A percentile compares a stretch with the other conserved stretches of the same genome.
Evolutionary conservation across 1,139 yeast genomes (phyloP).

Genomic region (Sugiyamaella paludigena): DNA sequence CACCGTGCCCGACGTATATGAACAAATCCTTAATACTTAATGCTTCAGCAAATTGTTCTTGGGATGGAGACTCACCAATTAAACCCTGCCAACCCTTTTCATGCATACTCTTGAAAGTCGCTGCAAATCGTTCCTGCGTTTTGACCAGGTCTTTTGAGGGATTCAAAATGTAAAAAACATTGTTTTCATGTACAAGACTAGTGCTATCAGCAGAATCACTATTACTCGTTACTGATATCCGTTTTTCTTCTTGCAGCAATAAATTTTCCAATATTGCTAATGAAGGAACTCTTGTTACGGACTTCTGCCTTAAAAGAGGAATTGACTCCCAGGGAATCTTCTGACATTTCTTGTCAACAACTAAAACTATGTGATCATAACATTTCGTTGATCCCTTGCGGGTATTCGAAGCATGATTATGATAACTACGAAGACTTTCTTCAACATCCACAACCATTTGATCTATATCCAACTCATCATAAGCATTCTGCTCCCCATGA

Average conservation of each 20-base stretch:
- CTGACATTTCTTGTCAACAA: conserved; percentile 64
- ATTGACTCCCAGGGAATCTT: conserved; percentile 88
- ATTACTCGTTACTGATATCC: conserved; percentile 13
- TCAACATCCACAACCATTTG: conserved; percentile 48
- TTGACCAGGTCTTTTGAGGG: conserved; percentile 75
- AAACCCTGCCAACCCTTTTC: conserved; percentile 53
- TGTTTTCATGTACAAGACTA: too few relatives aligned
- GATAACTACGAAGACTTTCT: conserved; percentile 42
- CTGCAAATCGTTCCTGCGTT: conserved; percentile 63
- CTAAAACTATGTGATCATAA: conserved; percentile 59
- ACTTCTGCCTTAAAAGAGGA: conserved; percentile 48
- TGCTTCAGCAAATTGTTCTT: conserved; percentile 45
- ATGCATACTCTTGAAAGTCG: conserved; percentile 40
- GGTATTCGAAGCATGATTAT: conserved; percentile 18
- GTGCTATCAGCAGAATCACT: too few relatives aligned
- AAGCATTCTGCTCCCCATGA: conserved; percentile 64
- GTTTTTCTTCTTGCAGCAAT: conserved; percentile 20
- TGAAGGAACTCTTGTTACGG: conserved; percentile 79
- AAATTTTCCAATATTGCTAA: conserved; percentile 47
- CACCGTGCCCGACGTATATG: conserved; percentile 91
- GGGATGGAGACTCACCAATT: conserved; percentile 56
- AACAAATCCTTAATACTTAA: conserved; percentile 52
- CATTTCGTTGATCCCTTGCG: conserved; percentile 12
- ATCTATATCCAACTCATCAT: conserved; percentile 62
- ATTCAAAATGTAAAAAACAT: conserved; percentile 62